Evolutionary conservation across 2,329 filamentous ascomycete genomes (phyloP).

Genomic region (Paradendryphiella salina): DNA sequence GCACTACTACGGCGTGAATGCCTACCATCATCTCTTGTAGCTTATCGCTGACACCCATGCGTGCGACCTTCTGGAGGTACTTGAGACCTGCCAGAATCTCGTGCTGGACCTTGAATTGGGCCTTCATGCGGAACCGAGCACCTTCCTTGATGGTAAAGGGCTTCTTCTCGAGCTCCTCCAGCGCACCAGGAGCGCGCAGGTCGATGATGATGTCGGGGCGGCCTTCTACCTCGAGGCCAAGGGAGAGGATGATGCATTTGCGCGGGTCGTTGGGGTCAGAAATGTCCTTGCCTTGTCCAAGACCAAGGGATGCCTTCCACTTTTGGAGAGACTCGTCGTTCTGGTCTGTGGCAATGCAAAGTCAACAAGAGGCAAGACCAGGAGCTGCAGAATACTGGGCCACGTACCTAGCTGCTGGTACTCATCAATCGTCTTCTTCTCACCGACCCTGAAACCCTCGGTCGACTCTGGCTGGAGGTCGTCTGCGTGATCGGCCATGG

Average conservation of each 20-base stretch:
- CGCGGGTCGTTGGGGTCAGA: slow-evolving; percentile 71
- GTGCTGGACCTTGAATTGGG: slow-evolving; percentile 92
- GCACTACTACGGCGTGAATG: neutral
- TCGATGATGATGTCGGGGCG: slow-evolving; percentile 87
- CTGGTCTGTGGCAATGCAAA: slow-evolving; percentile 54
- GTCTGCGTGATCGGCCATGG: slow-evolving; percentile 60
- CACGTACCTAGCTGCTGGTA: slow-evolving; percentile 88
- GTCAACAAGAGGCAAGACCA: slow-evolving; percentile 7
- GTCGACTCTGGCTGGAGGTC: slow-evolving; percentile 86
- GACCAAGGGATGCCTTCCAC: slow-evolving; percentile 95
- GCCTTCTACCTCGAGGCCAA: slow-evolving; percentile 83
- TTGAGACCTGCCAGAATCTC: slow-evolving; percentile 93
- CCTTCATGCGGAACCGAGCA: slow-evolving; percentile 90
- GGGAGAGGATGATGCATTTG: slow-evolving; percentile 88
- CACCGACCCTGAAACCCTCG: slow-evolving; percentile 95
- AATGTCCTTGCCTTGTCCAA: slow-evolving; percentile 63
- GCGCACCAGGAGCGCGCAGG: slow-evolving; percentile 71
- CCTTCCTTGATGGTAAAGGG: slow-evolving; percentile 99
- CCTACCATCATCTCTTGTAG: slow-evolving; percentile 96
- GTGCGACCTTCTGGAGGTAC: slow-evolving; percentile 92
- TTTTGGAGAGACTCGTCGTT: slow-evolving; percentile 93
- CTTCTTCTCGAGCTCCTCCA: slow-evolving; percentile 80
- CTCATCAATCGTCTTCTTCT: slow-evolving; percentile 97
- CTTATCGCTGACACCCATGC: slow-evolving; percentile 86
- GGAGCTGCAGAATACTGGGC: neutral